Evolutionary conservation across 495 filamentous ascomycete genomes (phyloP), one percentile per base, ranked within the genome.

Genomic region (Friedmanniomyces simplex): DNA sequence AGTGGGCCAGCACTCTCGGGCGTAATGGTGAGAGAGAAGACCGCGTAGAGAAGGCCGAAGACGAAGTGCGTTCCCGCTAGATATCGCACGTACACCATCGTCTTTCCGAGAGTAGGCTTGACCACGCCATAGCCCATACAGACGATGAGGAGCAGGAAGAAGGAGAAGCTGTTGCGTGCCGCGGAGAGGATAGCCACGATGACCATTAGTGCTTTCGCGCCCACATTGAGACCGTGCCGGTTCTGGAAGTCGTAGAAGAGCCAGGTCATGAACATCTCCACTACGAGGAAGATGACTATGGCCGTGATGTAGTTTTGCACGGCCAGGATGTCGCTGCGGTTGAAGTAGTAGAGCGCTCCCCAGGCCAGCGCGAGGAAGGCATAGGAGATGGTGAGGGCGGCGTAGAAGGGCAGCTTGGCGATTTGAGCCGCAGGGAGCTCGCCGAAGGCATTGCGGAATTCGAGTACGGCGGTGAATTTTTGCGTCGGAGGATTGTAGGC

Each of bases 221-320:
- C 83, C n/a, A 84, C 63, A 18, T 91, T 95, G 53, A 84, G 79
- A 13, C 93, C 93, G 70, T 95, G 82, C 13, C 83, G 76, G 69
- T 99, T 99, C 70, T 88, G 80, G 68, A 86, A 97, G 72, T 98
- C 93, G 67, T 97, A 97, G 75, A 93, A 99, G 36, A 87, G 89
- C 93, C 93, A 99, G 11, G 93, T 99, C 81, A 96, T 93, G 62
- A 96, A 68, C 80, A 97, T 95, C 71, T 99, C 93, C 14, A 96
- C 69, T 12, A 95, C 86, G 30, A 99, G 77, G 76, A 99, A 97
- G 42, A 91, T 82, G 34, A 99, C 74, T 60, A 96, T 99, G 16
- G 93, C 93, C 6, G 94, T 97, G 64, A 99, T 96, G 70, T 99
- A 97, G 69, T 99, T 97, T 70, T 99, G 93, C n/a, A 99, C 93